Evolutionary conservation across 2,329 filamentous ascomycete species (phyloP).

Genomic region (Zopfia rhizophila): DNA sequence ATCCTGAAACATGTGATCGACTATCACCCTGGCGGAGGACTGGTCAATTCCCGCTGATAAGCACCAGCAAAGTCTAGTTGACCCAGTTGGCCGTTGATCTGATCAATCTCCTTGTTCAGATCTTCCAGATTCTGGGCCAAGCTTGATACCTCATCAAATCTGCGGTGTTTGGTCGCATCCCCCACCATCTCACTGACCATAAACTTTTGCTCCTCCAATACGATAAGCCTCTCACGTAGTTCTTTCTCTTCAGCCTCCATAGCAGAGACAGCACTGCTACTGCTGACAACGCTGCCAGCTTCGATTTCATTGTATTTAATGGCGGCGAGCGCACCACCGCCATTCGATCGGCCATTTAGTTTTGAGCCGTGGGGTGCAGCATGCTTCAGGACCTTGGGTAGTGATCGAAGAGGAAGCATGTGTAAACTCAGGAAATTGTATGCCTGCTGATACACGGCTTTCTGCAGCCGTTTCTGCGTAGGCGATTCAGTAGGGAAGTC

Average conservation of each 20-base stretch:
- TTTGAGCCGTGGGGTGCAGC: constrained; percentile 62
- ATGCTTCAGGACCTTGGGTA: constrained; percentile 63
- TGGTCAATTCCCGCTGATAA: constrained; percentile 51
- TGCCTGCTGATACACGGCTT: constrained; percentile 83
- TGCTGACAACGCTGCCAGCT: constrained; percentile 64
- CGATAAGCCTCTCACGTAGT: constrained; percentile 79
- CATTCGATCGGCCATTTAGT: constrained; percentile 46
- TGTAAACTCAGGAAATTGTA: constrained; percentile 87
- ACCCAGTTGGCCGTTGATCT: constrained; percentile 71
- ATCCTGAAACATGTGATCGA: too few species aligned
- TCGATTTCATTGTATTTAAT: constrained; percentile 68
- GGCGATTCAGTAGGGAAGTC: constrained; percentile 78
- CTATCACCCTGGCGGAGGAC: constrained; percentile 35
- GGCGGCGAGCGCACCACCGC: constrained; percentile 62
- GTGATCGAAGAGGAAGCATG: constrained; percentile 80
- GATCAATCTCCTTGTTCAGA: constrained; percentile 79
- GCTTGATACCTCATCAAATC: constrained; percentile 87
- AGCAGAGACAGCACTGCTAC: constrained; percentile 69
- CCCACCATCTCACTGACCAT: constrained; percentile 88
- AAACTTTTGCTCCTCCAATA: constrained; percentile 91
- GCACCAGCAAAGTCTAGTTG: constrained; percentile 71
- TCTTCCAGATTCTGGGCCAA: constrained; percentile 84
- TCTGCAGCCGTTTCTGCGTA: constrained; percentile 79
- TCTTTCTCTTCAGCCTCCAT: constrained; percentile 87
- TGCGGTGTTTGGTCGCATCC: constrained; percentile 76